Conservation (phyloP, 2,329 filamentous ascomycete genomes). For the Biscogniauxia marginata region DNA sequence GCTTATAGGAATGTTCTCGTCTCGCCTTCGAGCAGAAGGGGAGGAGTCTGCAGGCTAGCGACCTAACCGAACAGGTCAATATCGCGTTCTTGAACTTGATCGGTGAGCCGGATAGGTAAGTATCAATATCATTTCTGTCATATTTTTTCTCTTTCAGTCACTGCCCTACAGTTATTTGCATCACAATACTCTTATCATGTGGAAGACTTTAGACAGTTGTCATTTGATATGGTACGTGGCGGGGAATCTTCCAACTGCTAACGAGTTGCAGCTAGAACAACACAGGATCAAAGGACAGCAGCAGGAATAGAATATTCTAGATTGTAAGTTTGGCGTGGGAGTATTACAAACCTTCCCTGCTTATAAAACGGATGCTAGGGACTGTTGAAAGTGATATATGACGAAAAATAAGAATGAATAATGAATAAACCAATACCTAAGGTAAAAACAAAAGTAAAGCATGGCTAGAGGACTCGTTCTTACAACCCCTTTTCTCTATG, state of each 20-base stretch:
- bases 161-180: too few relatives aligned
- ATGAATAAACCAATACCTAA: too few relatives aligned
- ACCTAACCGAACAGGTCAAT: conserved; percentile 89
- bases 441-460: too few relatives aligned
- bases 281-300: neutral
- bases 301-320: conserved; percentile 5
- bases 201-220: too few relatives aligned
- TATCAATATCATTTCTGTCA: conserved; percentile 1
- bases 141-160: neutral
- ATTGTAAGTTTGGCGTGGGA: too few relatives aligned
- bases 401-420: too few relatives aligned
- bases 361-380: too few relatives aligned
- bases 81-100: conserved; percentile 76
- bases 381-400: too few relatives aligned
- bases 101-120: conserved; percentile 55
- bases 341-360: neutral
- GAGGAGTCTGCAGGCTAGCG: conserved; percentile 85
- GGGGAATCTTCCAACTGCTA: conserved; percentile 6
- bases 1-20: conserved; percentile 73
- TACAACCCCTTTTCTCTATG: too few relatives aligned
- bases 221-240: too few relatives aligned
- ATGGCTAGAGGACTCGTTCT: too few relatives aligned
- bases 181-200: too few relatives aligned
- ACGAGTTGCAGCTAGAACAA: conserved; percentile 19
- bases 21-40: conserved; percentile 84